These are phyloP conservation scores for Penicillium capsulatum DNA, from an alignment of 2,329 filamentous ascomycete genomes.

Conservation along the genomic window DNA sequence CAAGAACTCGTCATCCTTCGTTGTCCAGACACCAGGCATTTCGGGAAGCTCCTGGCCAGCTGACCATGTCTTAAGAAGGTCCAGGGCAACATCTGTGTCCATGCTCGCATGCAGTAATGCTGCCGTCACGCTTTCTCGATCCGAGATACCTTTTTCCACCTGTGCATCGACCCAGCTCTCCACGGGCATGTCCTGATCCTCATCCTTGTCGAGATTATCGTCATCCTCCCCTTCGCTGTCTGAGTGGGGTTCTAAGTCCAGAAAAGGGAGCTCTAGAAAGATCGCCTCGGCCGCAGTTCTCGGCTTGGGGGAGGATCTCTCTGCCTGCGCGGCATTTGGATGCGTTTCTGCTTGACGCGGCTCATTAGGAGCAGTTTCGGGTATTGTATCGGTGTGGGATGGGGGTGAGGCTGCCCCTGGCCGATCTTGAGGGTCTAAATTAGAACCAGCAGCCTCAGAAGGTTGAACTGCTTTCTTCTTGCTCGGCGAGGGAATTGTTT, in stretches of 20 bases:
- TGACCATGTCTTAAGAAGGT: slow-evolving; percentile 31
- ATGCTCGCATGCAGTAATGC: slow-evolving; percentile 42
- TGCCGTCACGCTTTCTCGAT: slow-evolving; percentile 29
- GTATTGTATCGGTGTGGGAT: neutral
- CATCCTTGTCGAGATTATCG: slow-evolving; percentile 26
- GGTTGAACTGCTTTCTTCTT: slow-evolving; percentile 10
- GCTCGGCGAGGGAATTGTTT: slow-evolving; percentile 2
- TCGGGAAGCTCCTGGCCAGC: slow-evolving; percentile 36
- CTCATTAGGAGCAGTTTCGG: too few relatives aligned
- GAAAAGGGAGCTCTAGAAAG: slow-evolving; percentile 32
- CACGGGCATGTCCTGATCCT: slow-evolving; percentile 20
- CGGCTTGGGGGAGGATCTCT: neutral
- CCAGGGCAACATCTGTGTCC: slow-evolving; percentile 37
- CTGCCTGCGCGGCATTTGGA: neutral
- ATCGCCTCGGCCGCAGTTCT: slow-evolving; percentile 8
- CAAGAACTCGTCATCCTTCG: slow-evolving; percentile 42
- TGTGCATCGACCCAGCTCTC: slow-evolving; percentile 40
- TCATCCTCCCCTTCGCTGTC: slow-evolving; percentile 34
- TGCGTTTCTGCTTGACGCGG: neutral
- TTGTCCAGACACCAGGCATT: slow-evolving; percentile 47
- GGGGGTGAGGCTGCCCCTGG: neutral
- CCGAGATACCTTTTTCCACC: slow-evolving; percentile 26
- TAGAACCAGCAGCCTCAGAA: slow-evolving; percentile 1
- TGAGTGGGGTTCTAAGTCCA: slow-evolving; percentile 21
- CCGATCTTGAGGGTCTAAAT: slow-evolving; percentile 1